Percentiles rank a stretch among this genome's conserved stretches.
These are phyloP conservation scores for Populus hybrid DNA, from an alignment of 441 rosid genomes.

Conservation along the genomic window DNA sequence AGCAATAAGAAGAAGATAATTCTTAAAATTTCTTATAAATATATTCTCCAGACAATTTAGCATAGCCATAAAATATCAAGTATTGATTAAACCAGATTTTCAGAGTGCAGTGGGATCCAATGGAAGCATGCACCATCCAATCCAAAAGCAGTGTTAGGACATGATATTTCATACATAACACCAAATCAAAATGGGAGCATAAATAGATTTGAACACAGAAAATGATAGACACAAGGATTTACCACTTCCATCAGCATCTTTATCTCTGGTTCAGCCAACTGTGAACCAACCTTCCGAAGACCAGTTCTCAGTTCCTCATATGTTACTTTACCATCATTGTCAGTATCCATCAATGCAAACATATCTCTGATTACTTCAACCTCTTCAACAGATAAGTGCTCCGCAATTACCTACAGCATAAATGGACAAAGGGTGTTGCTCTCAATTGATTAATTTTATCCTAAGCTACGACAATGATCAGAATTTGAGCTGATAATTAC, in stretches of 20 bases:
- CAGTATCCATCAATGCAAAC: conserved; percentile 84
- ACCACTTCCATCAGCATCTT: conserved; percentile 99
- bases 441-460: conserved; percentile 6
- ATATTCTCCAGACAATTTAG: background rate
- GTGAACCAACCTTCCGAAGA: conserved; percentile 87
- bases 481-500: conserved; percentile 6
- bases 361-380: conserved; percentile 90
- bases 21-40: background rate
- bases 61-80: background rate
- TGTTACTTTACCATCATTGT: conserved; percentile 77
- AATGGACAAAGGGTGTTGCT: conserved; percentile 8
- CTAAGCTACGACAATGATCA: conserved; percentile 1
- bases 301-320: conserved; percentile 80
- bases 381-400: conserved; percentile 78
- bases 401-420: conserved; percentile 79
- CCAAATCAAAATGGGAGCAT: background rate
- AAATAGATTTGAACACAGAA: background rate
- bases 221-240: conserved; percentile 18
- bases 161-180: background rate
- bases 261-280: conserved; percentile 88
- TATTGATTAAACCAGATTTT: background rate
- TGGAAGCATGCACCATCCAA: conserved; percentile 4
- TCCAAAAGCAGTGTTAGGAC: background rate
- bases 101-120: background rate
- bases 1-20: background rate